Evolutionary conservation across 768 basidiomycete genomes (phyloP).

Genomic region (Lactarius evosmus): DNA sequence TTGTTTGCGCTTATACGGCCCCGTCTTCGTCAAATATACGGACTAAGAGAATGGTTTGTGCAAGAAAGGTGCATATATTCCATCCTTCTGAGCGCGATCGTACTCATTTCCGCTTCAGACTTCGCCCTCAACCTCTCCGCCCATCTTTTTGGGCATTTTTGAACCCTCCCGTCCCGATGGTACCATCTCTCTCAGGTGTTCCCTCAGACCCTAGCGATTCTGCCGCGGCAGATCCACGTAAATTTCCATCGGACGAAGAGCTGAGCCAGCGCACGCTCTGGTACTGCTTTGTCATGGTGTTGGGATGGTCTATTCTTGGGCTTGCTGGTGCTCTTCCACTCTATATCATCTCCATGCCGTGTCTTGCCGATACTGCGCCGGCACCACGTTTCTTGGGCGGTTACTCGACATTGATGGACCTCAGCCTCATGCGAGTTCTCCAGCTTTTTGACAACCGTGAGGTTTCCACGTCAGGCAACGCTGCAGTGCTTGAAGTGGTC

Average conservation of each 20-base stretch:
- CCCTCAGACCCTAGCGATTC: constrained; percentile 54
- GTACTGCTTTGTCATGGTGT: constrained; percentile 57
- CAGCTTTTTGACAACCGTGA: constrained; percentile 50
- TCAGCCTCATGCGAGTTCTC: constrained; percentile 73
- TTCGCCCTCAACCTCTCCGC: constrained; percentile 61
- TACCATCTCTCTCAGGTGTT: constrained; percentile 56
- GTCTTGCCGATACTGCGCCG: constrained; percentile 52
- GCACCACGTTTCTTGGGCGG: constrained; percentile 50
- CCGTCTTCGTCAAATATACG: constrained; percentile 69
- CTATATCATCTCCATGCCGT: constrained; percentile 66
- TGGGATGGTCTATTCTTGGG: constrained; percentile 66
- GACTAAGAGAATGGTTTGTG: constrained; percentile 73
- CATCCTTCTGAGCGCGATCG: too few species aligned
- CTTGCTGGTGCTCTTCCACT: constrained; percentile 71
- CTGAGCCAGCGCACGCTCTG: constrained; percentile 69
- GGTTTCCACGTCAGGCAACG: constrained; percentile 35
- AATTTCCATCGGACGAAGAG: constrained; percentile 74
- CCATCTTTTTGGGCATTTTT: constrained; percentile 64
- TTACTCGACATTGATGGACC: constrained; percentile 68
- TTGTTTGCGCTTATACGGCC: constrained; percentile 67
- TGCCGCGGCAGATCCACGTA: constrained; percentile 45
- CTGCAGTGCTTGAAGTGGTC: constrained; percentile 38
- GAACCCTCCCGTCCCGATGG: constrained; percentile 62
- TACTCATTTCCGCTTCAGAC: constrained; percentile 38
- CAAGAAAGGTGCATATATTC: constrained; percentile 54